phyloP scores from a whole-genome alignment of 768 basidiomycete species.

The Porphyrellus cyaneotinctus region DNA sequence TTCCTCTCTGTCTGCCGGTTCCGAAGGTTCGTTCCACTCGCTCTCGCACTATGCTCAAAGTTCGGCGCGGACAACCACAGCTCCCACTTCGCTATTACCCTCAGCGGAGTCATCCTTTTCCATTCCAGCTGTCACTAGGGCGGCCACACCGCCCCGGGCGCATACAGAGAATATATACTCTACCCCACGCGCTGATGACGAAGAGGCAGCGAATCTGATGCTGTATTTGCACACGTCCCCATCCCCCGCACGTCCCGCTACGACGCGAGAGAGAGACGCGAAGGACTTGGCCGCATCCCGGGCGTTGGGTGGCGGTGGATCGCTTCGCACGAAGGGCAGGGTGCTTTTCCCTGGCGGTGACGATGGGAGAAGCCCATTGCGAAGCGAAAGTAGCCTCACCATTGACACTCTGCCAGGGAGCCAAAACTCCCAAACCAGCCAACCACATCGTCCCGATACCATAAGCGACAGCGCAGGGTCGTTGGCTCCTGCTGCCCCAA shows the following conservation, averaged over 20 bases:
- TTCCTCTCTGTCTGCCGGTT: slow-evolving; percentile 65
- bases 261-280: slow-evolving; percentile 41
- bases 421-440: slow-evolving; percentile 24
- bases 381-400: slow-evolving; percentile 27
- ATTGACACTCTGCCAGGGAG: slow-evolving; percentile 25
- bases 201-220: slow-evolving; percentile 83
- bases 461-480: slow-evolving; percentile 12
- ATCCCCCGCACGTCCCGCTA: slow-evolving; percentile 64
- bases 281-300: slow-evolving; percentile 57
- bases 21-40: slow-evolving; percentile 62
- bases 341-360: slow-evolving; percentile 60
- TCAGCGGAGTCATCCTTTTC: slow-evolving; percentile 40
- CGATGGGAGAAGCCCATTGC: slow-evolving; percentile 22
- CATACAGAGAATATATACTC: slow-evolving; percentile 36
- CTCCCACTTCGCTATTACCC: slow-evolving; percentile 37
- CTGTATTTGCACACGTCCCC: slow-evolving; percentile 82
- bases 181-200: slow-evolving; percentile 59
- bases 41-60: slow-evolving; percentile 65
- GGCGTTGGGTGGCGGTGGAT: slow-evolving; percentile 44
- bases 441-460: slow-evolving; percentile 16
- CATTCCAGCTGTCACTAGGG: slow-evolving; percentile 19
- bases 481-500: slow-evolving; percentile 24
- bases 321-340: slow-evolving; percentile 58
- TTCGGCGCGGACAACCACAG: slow-evolving; percentile 51
- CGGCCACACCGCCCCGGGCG: slow-evolving; percentile 35